Evolutionary conservation across 805 yeast genomes (phyloP).

Genomic region (Yarrowia bubula): DNA sequence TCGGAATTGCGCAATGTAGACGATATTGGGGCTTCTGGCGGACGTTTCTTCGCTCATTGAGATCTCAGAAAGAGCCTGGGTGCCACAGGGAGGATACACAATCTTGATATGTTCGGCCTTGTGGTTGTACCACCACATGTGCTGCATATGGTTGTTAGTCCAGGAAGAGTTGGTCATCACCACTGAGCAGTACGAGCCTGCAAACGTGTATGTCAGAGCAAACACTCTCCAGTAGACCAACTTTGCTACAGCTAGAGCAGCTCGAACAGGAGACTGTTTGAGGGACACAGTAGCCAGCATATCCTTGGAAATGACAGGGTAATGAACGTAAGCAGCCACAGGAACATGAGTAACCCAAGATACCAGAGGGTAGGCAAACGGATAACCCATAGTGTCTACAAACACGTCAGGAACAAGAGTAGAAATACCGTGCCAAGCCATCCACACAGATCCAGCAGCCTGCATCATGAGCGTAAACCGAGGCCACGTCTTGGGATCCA

Average conservation of each 20-base stretch:
- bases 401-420: constrained; percentile 79
- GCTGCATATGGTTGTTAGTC: constrained; percentile 74
- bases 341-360: constrained; percentile 62
- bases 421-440: constrained; percentile 68
- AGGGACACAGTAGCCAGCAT: constrained; percentile 64
- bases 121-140: constrained; percentile 58
- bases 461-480: constrained; percentile 82
- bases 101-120: constrained; percentile 44
- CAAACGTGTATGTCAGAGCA: constrained; percentile 58
- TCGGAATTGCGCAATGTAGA: constrained; percentile 87
- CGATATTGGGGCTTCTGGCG: constrained; percentile 38
- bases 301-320: constrained; percentile 84
- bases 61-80: constrained; percentile 49
- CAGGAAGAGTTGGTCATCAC: constrained; percentile 84
- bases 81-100: constrained; percentile 88
- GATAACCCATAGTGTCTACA: constrained; percentile 92
- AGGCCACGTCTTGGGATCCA: constrained; percentile 74
- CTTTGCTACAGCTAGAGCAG: constrained; percentile 29
- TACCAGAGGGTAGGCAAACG: constrained; percentile 75
- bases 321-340: constrained; percentile 85
- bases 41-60: constrained; percentile 32
- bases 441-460: constrained; percentile 70
- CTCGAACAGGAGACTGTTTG: constrained; percentile 36
- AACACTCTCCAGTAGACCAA: constrained; percentile 67
- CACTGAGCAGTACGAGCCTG: constrained; percentile 65